phyloP scores from a whole-genome alignment of 2,329 filamentous ascomycete species.

The Pleomassaria siparia region DNA sequence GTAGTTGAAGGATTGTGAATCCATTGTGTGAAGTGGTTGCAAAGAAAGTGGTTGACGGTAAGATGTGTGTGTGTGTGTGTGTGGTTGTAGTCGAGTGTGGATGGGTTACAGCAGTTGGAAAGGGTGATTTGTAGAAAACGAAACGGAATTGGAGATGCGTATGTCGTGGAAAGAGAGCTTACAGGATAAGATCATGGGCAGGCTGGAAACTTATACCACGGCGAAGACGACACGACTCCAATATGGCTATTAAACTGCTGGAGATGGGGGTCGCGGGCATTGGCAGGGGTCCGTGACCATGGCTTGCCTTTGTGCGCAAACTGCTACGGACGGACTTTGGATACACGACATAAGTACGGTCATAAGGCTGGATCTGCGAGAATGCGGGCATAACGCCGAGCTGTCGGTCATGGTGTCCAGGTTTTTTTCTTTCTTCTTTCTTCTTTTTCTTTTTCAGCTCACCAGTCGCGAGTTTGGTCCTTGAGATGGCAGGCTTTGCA shows the following conservation, averaged over 20 bases:
- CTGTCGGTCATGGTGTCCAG: conserved; percentile 9
- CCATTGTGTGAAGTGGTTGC: conserved; percentile 27
- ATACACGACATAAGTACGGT: conserved; percentile 7
- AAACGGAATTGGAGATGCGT: conserved; percentile 20
- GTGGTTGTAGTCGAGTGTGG: conserved; percentile 1
- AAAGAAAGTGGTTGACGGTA: conserved; percentile 10
- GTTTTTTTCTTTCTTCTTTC: too few species aligned
- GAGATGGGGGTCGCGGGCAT: conserved; percentile 21
- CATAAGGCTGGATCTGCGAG: conserved; percentile 23
- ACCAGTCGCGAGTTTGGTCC: conserved; percentile 22
- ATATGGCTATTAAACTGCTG: conserved; percentile 24
- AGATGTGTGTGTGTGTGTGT: conserved; percentile 5
- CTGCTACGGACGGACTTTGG: conserved; percentile 23
- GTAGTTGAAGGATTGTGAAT: conserved; percentile 40
- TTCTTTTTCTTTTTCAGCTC: conserved; percentile 26
- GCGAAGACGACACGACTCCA: conserved; percentile 18
- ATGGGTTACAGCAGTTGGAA: conserved; percentile 7
- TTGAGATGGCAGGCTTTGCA: conserved; percentile 25
- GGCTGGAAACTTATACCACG: conserved; percentile 38
- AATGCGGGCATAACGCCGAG: conserved; percentile 28
- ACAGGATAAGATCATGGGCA: conserved; percentile 34
- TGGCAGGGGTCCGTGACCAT: conserved; percentile 22
- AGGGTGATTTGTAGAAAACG: conserved; percentile 2
- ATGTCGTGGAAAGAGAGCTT: conserved; percentile 28
- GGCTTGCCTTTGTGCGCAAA: conserved; percentile 22